phyloP scores from a whole-genome alignment of 768 basidiomycete genomes.

The Crucibulum laeve region DNA sequence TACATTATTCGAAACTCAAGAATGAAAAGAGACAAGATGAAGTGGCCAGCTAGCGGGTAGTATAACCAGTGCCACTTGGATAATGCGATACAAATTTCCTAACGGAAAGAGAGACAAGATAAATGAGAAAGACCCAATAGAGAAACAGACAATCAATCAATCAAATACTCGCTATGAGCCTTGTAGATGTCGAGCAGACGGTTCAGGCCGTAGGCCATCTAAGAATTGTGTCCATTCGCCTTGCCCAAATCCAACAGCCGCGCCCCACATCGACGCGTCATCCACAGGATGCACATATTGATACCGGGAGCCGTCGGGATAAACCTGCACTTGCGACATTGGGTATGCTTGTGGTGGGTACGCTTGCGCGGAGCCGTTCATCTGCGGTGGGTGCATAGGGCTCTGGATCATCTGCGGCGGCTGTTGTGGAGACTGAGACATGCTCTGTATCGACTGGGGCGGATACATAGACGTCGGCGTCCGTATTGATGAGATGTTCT shows the following conservation, averaged over 20 bases:
- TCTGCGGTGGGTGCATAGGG: not conserved
- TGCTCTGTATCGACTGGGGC: conserved; percentile 11
- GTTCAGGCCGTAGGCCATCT: conserved; percentile 57
- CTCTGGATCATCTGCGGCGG: conserved; percentile 17
- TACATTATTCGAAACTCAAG: conserved; percentile 23
- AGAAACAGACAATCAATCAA: conserved; percentile 15
- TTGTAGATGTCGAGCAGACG: conserved; percentile 28
- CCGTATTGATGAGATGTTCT: conserved; percentile 23
- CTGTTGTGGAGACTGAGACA: conserved; percentile 23
- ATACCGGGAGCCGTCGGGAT: conserved; percentile 36
- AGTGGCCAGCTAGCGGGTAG: conserved; percentile 5
- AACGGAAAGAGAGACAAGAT: too few relatives aligned
- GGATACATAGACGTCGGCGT: conserved; percentile 14
- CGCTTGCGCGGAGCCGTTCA: not conserved
- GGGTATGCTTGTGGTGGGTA: conserved; percentile 12
- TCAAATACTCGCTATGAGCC: conserved; percentile 22
- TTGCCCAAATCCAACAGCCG: conserved; percentile 69
- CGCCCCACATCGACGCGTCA: conserved; percentile 69
- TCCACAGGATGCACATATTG: conserved; percentile 52
- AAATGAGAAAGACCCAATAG: not conserved
- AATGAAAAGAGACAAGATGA: conserved; percentile 9
- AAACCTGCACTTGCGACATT: conserved; percentile 23
- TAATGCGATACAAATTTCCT: too few relatives aligned
- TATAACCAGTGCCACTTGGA: conserved; percentile 8
- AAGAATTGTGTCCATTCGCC: conserved; percentile 67